phyloP scores from a whole-genome alignment of 2,329 filamentous ascomycete species.

The Colletotrichum sidae region DNA sequence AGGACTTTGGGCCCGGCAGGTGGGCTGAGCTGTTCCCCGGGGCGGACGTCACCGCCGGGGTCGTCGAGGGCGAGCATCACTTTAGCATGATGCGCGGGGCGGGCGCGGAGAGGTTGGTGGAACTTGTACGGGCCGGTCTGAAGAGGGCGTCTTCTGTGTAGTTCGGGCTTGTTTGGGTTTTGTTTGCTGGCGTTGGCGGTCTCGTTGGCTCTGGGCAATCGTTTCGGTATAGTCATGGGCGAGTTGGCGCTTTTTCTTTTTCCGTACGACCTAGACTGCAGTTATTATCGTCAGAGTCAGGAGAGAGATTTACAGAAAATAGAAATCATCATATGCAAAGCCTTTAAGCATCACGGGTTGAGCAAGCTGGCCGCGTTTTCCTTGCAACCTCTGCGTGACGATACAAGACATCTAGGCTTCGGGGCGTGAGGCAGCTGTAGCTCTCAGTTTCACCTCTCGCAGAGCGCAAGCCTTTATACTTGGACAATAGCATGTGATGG shows the following conservation, averaged over 20 bases:
- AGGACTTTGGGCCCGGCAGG: constrained; percentile 76
- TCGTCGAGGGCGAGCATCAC: constrained; percentile 76
- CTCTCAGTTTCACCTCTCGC: background rate
- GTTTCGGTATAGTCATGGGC: background rate
- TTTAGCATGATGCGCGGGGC: constrained; percentile 82
- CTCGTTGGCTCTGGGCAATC: background rate
- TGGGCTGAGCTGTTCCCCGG: constrained; percentile 74
- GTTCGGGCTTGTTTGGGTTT: background rate
- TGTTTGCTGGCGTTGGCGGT: background rate
- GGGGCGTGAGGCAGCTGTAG: background rate
- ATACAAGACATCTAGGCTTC: too few relatives aligned
- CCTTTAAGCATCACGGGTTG: background rate
- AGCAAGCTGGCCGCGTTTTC: background rate
- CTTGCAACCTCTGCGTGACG: background rate
- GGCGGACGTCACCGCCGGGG: constrained; percentile 70
- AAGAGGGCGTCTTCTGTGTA: background rate
- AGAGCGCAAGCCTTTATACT: too few relatives aligned
- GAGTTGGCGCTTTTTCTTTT: background rate
- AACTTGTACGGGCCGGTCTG: constrained; percentile 1
- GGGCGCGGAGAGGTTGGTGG: constrained; percentile 37
- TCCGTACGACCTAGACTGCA: background rate
- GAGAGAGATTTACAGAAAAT: background rate
- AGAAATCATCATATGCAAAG: background rate
- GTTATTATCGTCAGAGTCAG: background rate
- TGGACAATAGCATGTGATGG: background rate